A percentile compares a stretch with the other conserved stretches of the same genome.
Evolutionary conservation across 768 basidiomycete species (phyloP).

Genomic region (Russula lepida): DNA sequence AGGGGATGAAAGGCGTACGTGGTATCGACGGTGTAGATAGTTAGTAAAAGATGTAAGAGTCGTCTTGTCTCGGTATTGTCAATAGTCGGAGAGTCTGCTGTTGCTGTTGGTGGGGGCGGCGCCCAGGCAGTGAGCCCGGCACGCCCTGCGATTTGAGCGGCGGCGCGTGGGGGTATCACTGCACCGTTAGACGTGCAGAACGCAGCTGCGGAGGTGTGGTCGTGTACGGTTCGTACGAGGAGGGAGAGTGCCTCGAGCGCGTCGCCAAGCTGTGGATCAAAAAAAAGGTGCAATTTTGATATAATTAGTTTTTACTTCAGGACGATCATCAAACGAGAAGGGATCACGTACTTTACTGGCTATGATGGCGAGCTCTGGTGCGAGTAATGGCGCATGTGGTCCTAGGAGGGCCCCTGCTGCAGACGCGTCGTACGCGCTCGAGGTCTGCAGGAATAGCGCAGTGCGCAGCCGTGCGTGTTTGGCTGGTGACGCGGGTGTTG

Average conservation of each 20-base stretch:
- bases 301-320: not conserved
- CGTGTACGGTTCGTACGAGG: slow-evolving; percentile 63
- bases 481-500: slow-evolving; percentile 68
- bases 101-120: slow-evolving; percentile 40
- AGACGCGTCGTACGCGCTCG: slow-evolving; percentile 54
- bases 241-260: slow-evolving; percentile 56
- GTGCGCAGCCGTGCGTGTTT: slow-evolving; percentile 69
- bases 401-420: slow-evolving; percentile 37
- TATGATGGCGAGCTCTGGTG: slow-evolving; percentile 69
- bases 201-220: slow-evolving; percentile 70
- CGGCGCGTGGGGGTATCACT: slow-evolving; percentile 54
- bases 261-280: slow-evolving; percentile 37
- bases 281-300: not conserved
- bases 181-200: slow-evolving; percentile 80
- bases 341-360: slow-evolving; percentile 55
- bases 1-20: slow-evolving; percentile 26
- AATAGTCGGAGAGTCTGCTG: slow-evolving; percentile 38
- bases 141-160: slow-evolving; percentile 43
- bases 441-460: slow-evolving; percentile 74
- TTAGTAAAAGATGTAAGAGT: slow-evolving; percentile 61
- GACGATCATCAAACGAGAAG: not conserved
- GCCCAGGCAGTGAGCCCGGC: slow-evolving; percentile 38
- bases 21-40: slow-evolving; percentile 76
- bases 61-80: slow-evolving; percentile 46
- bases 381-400: slow-evolving; percentile 45